phyloP scores from a whole-genome alignment of 2,329 filamentous ascomycete genomes.

The Claviceps maximensis region DNA sequence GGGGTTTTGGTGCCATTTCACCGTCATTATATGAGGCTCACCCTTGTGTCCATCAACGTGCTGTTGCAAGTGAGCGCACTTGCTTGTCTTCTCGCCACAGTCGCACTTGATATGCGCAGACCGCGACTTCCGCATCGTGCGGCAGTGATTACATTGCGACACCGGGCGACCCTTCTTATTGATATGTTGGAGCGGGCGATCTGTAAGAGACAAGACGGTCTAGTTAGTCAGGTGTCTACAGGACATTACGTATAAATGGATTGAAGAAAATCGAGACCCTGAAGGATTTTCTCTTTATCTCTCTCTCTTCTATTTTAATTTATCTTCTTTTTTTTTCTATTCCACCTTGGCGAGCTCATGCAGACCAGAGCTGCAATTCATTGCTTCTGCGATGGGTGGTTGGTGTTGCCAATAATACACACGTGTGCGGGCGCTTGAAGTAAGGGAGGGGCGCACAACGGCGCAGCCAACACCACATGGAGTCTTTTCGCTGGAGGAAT shows the following conservation, averaged over 20 bases:
- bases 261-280: not conserved
- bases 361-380: not conserved
- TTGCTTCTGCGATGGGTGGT: not conserved
- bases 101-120: conserved; percentile 93
- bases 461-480: not conserved
- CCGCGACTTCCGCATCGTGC: conserved; percentile 88
- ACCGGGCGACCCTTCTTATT: conserved; percentile 96
- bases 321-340: not conserved
- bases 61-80: conserved; percentile 47
- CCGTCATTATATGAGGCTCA: conserved; percentile 23
- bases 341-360: not conserved
- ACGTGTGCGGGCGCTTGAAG: not conserved
- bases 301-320: not conserved
- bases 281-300: not conserved
- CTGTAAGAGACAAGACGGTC: conserved; percentile 29
- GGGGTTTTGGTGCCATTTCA: not conserved
- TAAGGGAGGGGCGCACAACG: not conserved
- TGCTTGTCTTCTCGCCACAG: conserved; percentile 83
- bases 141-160: conserved; percentile 95
- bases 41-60: conserved; percentile 45
- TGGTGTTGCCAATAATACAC: not conserved
- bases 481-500: not conserved
- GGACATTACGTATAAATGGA: not conserved
- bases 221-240: not conserved
- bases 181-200: conserved; percentile 84